Conservation (phyloP, 495 filamentous ascomycete genomes). For the Amorphotheca resinae region DNA sequence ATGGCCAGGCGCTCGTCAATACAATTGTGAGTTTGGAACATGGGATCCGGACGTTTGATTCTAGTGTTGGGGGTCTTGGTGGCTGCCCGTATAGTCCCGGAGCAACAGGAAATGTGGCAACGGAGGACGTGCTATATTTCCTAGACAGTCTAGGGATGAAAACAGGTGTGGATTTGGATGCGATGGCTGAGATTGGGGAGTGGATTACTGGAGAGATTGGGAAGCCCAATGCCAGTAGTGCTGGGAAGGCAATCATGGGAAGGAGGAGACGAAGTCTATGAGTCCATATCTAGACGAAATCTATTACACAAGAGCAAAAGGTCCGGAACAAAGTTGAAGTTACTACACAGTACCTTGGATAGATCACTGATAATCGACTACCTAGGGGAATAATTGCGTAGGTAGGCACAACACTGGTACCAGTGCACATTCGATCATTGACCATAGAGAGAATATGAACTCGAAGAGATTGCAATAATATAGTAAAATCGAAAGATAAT, state of each 20-base stretch:
- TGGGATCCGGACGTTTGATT: slow-evolving; percentile 82
- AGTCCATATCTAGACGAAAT: too few relatives aligned
- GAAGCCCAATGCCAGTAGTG: slow-evolving; percentile 58
- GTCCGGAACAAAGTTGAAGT: too few relatives aligned
- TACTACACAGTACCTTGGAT: too few relatives aligned
- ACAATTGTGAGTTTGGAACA: slow-evolving; percentile 75
- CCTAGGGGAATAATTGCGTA: too few relatives aligned
- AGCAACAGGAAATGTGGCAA: slow-evolving; percentile 89
- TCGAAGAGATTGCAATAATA: too few relatives aligned
- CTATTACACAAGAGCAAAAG: too few relatives aligned
- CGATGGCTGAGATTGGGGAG: slow-evolving; percentile 65
- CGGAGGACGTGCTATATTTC: slow-evolving; percentile 87
- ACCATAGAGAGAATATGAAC: too few relatives aligned
- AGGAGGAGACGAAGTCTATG: slow-evolving; percentile 22
- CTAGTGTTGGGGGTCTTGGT: slow-evolving; percentile 78
- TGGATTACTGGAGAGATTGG: slow-evolving; percentile 86
- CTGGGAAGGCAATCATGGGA: slow-evolving; percentile 66
- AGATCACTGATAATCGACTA: too few relatives aligned
- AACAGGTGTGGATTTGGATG: slow-evolving; percentile 78
- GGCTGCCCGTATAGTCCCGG: slow-evolving; percentile 92
- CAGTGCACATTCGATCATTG: too few relatives aligned
- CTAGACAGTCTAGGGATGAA: slow-evolving; percentile 76
- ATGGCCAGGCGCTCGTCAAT: slow-evolving; percentile 88
- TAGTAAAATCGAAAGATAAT: too few relatives aligned
- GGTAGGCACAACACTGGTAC: too few relatives aligned